Evolutionary conservation across 2,329 filamentous ascomycete species (phyloP).

Genomic region (Fonsecaea erecta): DNA sequence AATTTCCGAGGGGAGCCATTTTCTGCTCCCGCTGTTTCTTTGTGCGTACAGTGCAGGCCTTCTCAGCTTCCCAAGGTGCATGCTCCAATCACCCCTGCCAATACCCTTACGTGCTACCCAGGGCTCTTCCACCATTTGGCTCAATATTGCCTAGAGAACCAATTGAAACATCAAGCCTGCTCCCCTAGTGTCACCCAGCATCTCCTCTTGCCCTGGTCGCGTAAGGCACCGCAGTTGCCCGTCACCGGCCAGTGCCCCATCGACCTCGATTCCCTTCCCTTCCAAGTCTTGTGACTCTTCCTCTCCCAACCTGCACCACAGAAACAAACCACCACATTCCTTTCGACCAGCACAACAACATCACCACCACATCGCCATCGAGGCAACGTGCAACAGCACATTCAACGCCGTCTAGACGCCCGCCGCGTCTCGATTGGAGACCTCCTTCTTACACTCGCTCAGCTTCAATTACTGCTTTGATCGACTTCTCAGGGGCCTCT

Average conservation of each 20-base stretch:
- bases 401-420: conserved; percentile 16
- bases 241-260: conserved; percentile 5
- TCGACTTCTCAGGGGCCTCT: conserved; percentile 25
- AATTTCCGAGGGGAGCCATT: conserved; percentile 22
- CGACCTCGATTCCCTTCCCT: conserved; percentile 9
- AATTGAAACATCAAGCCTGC: conserved; percentile 11
- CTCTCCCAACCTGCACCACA: conserved; percentile 15
- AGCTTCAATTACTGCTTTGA: conserved; percentile 24
- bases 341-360: conserved; percentile 17
- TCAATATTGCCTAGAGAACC: conserved; percentile 6
- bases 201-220: background rate
- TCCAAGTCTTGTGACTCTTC: conserved; percentile 20
- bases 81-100: background rate
- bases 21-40: conserved; percentile 4
- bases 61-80: background rate
- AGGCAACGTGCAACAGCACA: conserved; percentile 19
- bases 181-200: conserved; percentile 5
- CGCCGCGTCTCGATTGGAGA: conserved; percentile 13
- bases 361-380: conserved; percentile 34
- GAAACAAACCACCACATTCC: conserved; percentile 27
- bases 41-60: background rate
- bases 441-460: conserved; percentile 29
- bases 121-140: conserved; percentile 2
- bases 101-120: background rate
- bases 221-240: background rate